Percentiles rank a stretch among this genome's conserved stretches.
These are phyloP conservation scores for Tremellales sp. DNA, from an alignment of 1,284 basidiomycete genomes.

Conservation along the genomic window DNA sequence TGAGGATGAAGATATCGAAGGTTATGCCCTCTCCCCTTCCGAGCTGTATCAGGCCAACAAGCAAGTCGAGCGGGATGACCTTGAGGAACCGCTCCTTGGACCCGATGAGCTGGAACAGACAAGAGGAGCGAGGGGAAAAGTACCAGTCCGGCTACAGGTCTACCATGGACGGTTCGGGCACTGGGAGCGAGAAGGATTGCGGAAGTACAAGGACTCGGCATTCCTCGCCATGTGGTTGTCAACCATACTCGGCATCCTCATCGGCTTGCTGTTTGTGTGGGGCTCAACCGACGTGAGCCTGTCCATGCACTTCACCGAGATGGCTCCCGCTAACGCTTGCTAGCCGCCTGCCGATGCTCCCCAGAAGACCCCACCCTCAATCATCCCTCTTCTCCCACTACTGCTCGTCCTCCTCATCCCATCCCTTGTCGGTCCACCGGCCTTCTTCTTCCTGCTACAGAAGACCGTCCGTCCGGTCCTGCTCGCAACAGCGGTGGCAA, in stretches of 20 bases:
- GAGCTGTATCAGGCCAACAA: slow-evolving; percentile 13
- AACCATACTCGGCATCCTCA: slow-evolving; percentile 34
- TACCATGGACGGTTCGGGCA: slow-evolving; percentile 46
- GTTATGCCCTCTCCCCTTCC: slow-evolving; percentile 16
- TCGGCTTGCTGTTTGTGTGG: slow-evolving; percentile 46
- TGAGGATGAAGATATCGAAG: slow-evolving; percentile 10
- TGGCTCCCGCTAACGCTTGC: not conserved
- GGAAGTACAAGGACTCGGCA: slow-evolving; percentile 47
- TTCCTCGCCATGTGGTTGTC: slow-evolving; percentile 45
- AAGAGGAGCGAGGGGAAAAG: slow-evolving; percentile 12
- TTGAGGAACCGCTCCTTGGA: slow-evolving; percentile 36
- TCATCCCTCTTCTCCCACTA: slow-evolving; percentile 78
- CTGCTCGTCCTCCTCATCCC: slow-evolving; percentile 71
- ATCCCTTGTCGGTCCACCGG: slow-evolving; percentile 67
- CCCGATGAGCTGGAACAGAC: slow-evolving; percentile 26
- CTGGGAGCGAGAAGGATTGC: slow-evolving; percentile 43
- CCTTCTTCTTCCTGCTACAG: slow-evolving; percentile 69
- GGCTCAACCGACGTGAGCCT: slow-evolving; percentile 43
- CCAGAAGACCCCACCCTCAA: slow-evolving; percentile 26
- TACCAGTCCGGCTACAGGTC: slow-evolving; percentile 43
- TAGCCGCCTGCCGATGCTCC: slow-evolving; percentile 26
- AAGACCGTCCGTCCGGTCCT: slow-evolving; percentile 78
- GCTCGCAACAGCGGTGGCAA: slow-evolving; percentile 68
- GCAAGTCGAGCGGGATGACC: slow-evolving; percentile 1
- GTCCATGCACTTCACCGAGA: not conserved